Base-by-base conservation (phyloP, 2,329 filamentous ascomycete species). In the Hypoxylon sp. region DNA sequence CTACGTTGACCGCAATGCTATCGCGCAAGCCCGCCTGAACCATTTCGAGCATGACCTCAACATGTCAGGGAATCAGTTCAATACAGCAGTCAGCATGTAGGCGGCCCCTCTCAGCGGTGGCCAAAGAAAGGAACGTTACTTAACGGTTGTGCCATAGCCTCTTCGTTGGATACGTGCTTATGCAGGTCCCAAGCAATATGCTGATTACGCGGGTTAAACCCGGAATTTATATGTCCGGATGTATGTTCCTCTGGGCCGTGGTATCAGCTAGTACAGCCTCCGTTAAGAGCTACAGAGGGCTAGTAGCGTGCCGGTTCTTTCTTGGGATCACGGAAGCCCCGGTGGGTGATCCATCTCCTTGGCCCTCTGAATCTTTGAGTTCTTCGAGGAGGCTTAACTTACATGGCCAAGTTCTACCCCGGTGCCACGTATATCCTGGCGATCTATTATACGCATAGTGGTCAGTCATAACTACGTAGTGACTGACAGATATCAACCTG, bases 381-480 rank as follows among this genome's bases (percentile, higher is more conserved):
- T 13, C 9, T 21, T 2, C 17, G 17, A 11, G n/a, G n/a, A 19
- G 17, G 3, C 17, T 5, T 43, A 21, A 28, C 34, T 41, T 10
- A 68, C 55, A 25, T 52, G 61, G n/a, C 66, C 0, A 28, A 79
- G 74, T 82, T 81, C 65, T 82, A 81, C 17, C 80, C 80, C 0
- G 79, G 80, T 5, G 80, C 80, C 0, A 70, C 84, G 3, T 82
- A 84, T 51, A 80, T 84, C 36, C 74, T 86, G 3, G 81, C 80
- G 1, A 80, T 83, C 43, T 86, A 82, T 75, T 86, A 85, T 74
- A 84, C 82, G 2, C 78, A 82, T 48, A 81, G 82, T 70, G 69
- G 70, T 73, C 1, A 61, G 60, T 46, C 21, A 28, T 50, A 5
- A 50, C 10, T 3, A 3, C 13, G 1, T 36, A 28, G 19, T 17